phyloP scores from a whole-genome alignment of 495 filamentous ascomycete genomes.

The Penicillium alfredii region DNA sequence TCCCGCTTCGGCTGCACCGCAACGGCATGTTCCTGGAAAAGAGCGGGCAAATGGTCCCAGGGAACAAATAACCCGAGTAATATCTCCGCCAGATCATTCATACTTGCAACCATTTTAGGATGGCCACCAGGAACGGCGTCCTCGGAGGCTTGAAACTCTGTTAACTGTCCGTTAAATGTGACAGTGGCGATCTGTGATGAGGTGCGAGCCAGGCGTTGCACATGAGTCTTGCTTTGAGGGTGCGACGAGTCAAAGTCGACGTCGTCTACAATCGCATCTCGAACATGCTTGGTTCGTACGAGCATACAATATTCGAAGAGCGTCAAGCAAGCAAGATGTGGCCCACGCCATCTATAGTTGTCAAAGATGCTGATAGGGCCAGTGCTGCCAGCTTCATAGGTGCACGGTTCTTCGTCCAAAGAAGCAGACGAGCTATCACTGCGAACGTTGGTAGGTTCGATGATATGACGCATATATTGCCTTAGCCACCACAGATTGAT shows the following conservation, averaged over 20 bases:
- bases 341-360: conserved; percentile 2
- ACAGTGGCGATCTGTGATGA: conserved; percentile 3
- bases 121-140: conserved; percentile 6
- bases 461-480: conserved; percentile 1
- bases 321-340: neutral
- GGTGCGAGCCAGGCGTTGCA: conserved; percentile 4
- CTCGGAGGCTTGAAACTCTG: conserved; percentile 7
- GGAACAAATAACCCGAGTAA: conserved; percentile 10
- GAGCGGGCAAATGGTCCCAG: conserved; percentile 1
- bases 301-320: conserved; percentile 2
- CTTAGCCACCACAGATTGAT: conserved; percentile 10
- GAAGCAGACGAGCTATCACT: neutral
- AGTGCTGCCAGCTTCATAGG: neutral
- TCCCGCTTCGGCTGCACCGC: too few relatives aligned
- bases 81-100: conserved; percentile 8
- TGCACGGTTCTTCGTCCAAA: conserved; percentile 2
- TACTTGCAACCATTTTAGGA: conserved; percentile 4
- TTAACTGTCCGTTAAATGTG: conserved; percentile 3
- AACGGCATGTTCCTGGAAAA: neutral
- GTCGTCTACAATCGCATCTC: conserved; percentile 3
- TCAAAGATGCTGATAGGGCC: conserved; percentile 1
- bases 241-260: conserved; percentile 4
- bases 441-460: neutral
- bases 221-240: conserved; percentile 3
- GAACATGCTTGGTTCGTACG: conserved; percentile 2